These are phyloP conservation scores for Starmerella vitae DNA, from an alignment of 805 yeast genomes.

Conservation along the genomic window DNA sequence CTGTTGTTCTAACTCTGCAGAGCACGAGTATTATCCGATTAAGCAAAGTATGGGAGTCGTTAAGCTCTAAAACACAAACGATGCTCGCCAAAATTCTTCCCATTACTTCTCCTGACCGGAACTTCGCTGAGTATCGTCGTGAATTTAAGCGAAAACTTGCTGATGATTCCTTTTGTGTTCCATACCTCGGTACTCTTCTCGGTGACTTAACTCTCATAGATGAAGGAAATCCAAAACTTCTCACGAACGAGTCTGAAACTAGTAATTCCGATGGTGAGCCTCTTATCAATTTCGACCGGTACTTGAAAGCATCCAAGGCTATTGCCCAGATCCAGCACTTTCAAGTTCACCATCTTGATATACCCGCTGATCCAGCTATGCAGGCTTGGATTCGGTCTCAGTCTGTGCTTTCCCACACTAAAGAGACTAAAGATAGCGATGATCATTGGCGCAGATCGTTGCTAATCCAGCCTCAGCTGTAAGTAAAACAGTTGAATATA, in stretches of 20 bases:
- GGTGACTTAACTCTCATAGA: constrained; percentile 29
- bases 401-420: constrained; percentile 24
- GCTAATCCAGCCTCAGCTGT: constrained; percentile 25
- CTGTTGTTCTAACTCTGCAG: constrained; percentile 27
- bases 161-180: constrained; percentile 23
- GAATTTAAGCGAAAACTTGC: constrained; percentile 20
- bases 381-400: constrained; percentile 27
- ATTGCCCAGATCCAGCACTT: constrained; percentile 27
- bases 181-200: constrained; percentile 28
- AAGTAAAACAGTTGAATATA: not conserved
- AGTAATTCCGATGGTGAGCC: constrained; percentile 9
- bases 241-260: constrained; percentile 5
- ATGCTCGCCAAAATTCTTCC: constrained; percentile 21
- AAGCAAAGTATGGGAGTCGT: constrained; percentile 26
- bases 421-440: constrained; percentile 23
- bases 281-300: constrained; percentile 27
- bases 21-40: constrained; percentile 27
- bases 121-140: constrained; percentile 26
- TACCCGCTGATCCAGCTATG: constrained; percentile 16
- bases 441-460: constrained; percentile 29
- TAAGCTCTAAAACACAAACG: constrained; percentile 22
- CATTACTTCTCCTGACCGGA: constrained; percentile 27
- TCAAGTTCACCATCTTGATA: constrained; percentile 20
- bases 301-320: constrained; percentile 23
- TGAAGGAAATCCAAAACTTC: constrained; percentile 28